Conservation (phyloP, 371 early-diverging fungal species). For the Chytridiales sp. region DNA sequence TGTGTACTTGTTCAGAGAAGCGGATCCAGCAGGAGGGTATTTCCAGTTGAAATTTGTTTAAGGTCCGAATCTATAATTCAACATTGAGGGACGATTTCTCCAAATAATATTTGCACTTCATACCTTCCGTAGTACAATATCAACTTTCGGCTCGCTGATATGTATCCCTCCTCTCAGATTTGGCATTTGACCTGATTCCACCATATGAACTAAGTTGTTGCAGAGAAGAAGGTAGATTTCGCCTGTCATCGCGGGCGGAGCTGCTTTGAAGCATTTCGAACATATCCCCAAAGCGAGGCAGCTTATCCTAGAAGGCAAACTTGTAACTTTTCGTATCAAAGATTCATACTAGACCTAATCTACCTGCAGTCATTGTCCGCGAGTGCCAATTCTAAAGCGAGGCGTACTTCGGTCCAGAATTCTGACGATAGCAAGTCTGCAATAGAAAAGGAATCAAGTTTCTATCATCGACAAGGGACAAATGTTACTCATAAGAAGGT, state of each 20-base stretch:
- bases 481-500: not conserved
- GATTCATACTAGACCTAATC: not conserved
- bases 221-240: constrained; percentile 43
- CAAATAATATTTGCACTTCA: not conserved
- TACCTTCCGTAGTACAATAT: constrained; percentile 37
- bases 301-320: constrained; percentile 17
- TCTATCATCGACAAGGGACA: constrained; percentile 24
- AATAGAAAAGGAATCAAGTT: constrained; percentile 37
- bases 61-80: constrained; percentile 38
- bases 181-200: constrained; percentile 22
- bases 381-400: constrained; percentile 30
- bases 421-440: constrained; percentile 45
- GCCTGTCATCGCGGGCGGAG: constrained; percentile 47
- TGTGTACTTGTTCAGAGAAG: constrained; percentile 40
- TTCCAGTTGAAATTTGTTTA: constrained; percentile 43
- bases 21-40: constrained; percentile 47
- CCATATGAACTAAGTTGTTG: constrained; percentile 22
- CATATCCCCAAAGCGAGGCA: constrained; percentile 31
- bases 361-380: constrained; percentile 39
- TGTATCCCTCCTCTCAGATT: constrained; percentile 24
- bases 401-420: constrained; percentile 42
- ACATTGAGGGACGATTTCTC: constrained; percentile 4
- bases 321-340: not conserved
- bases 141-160: constrained; percentile 25
- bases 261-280: constrained; percentile 38